Conservation (phyloP, 2,329 filamentous ascomycete species). For the Alternaria arborescens region DNA sequence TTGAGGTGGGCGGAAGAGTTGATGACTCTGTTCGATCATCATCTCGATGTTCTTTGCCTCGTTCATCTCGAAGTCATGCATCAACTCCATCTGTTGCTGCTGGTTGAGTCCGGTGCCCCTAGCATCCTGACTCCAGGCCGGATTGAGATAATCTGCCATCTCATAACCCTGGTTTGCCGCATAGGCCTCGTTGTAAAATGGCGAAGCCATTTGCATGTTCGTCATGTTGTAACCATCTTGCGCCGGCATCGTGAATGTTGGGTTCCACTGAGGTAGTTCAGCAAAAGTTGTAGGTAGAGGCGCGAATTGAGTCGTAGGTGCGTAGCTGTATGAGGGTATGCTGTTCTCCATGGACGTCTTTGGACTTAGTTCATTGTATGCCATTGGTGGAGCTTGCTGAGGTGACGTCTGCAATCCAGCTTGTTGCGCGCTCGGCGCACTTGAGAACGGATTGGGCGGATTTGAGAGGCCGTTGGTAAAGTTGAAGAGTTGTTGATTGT, state of each 20-base stretch:
- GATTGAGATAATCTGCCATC: conserved; percentile 58
- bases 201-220: conserved; percentile 34
- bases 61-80: conserved; percentile 76
- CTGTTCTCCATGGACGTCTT: conserved; percentile 41
- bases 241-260: conserved; percentile 46
- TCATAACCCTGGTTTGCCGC: conserved; percentile 48
- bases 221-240: conserved; percentile 40
- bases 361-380: conserved; percentile 41
- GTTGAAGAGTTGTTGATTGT: conserved; percentile 41
- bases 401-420: conserved; percentile 37
- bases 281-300: conserved; percentile 49
- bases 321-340: conserved; percentile 42
- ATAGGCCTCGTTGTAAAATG: conserved; percentile 46
- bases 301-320: conserved; percentile 42
- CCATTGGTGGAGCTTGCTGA: conserved; percentile 32
- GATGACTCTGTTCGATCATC: conserved; percentile 54
- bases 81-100: conserved; percentile 82
- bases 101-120: conserved; percentile 68
- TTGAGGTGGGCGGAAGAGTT: conserved; percentile 45
- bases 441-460: conserved; percentile 25
- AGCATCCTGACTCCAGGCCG: conserved; percentile 64
- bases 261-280: conserved; percentile 49
- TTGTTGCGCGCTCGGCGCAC: conserved; percentile 31
- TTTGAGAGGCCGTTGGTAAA: conserved; percentile 34
- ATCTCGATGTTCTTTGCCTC: conserved; percentile 51